These are phyloP conservation scores for Casaregolazyma suthepensis DNA, from an alignment of 1,139 yeast genomes.

Conservation along the genomic window DNA sequence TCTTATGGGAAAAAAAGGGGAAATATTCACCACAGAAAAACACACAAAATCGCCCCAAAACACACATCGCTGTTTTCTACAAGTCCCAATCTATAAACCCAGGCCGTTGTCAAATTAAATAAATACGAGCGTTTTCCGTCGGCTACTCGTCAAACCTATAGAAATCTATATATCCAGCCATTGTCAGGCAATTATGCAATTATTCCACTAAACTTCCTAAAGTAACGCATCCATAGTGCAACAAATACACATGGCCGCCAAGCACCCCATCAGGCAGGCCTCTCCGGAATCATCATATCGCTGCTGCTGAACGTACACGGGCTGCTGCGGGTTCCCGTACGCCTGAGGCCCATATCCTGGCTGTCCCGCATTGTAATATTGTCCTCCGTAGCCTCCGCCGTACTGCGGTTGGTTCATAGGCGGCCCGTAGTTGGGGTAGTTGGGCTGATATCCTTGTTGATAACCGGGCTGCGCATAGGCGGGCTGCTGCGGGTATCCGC, in stretches of 20 bases:
- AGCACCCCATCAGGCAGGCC: slow-evolving; percentile 36
- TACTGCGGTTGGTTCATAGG: slow-evolving; percentile 28
- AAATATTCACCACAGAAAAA: too few species aligned
- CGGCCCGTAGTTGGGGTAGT: slow-evolving; percentile 9
- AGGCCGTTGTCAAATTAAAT: not conserved
- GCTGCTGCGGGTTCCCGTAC: slow-evolving; percentile 30
- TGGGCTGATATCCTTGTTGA: slow-evolving; percentile 13
- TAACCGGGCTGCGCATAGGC: slow-evolving; percentile 12
- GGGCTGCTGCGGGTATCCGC: not conserved
- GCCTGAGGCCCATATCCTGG: slow-evolving; percentile 28
- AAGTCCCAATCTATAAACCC: not conserved
- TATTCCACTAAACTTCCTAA: too few species aligned
- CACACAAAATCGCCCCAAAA: not conserved
- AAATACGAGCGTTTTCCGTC: not conserved
- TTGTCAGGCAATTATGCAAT: too few species aligned
- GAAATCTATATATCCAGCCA: too few species aligned
- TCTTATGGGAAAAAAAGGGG: not conserved
- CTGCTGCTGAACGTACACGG: slow-evolving; percentile 37
- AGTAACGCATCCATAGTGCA: slow-evolving; percentile 28
- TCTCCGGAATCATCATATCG: slow-evolving; percentile 25
- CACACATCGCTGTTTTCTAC: not conserved
- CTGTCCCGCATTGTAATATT: slow-evolving; percentile 24
- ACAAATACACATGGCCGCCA: slow-evolving; percentile 37
- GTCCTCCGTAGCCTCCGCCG: slow-evolving; percentile 9
- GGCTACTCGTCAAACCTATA: not conserved